A percentile compares a stretch with the other conserved stretches of the same genome.
These are phyloP conservation scores for Candida sakaeoensis DNA, from an alignment of 805 yeast genomes.

Conservation along the genomic window DNA sequence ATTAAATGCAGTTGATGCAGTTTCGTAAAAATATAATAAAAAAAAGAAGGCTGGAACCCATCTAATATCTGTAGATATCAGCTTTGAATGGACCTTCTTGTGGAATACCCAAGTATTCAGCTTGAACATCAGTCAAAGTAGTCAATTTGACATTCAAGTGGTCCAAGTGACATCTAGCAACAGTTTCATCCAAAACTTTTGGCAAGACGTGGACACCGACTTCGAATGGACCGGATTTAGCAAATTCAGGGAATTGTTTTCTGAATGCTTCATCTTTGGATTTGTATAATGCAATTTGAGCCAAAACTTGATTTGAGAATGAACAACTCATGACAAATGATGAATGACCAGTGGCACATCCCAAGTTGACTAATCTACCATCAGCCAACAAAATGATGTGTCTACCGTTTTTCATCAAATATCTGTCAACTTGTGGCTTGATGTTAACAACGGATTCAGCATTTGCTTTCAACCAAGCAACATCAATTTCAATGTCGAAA, in stretches of 20 bases:
- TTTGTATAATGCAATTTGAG: constrained; percentile 97
- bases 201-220: constrained; percentile 95
- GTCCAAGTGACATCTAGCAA: constrained; percentile 92
- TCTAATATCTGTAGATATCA: constrained; percentile 94
- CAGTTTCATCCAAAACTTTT: constrained; percentile 97
- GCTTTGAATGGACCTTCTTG: constrained; percentile 96
- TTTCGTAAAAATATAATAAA: constrained; percentile 3
- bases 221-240: constrained; percentile 86
- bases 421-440: constrained; percentile 99
- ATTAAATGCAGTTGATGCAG: constrained; percentile 46
- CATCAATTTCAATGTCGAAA: constrained; percentile 98
- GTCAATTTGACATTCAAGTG: constrained; percentile 91
- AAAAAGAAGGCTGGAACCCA: not conserved
- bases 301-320: constrained; percentile 98
- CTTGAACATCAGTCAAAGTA: constrained; percentile 70
- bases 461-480: constrained; percentile 96
- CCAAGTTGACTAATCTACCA: constrained; percentile 98
- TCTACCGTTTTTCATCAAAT: constrained; percentile 80
- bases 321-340: constrained; percentile 99
- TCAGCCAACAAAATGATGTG: constrained; percentile 96
- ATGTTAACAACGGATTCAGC: constrained; percentile 93
- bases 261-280: constrained; percentile 79
- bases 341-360: constrained; percentile 99
- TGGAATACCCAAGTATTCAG: constrained; percentile 92
- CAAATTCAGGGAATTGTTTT: constrained; percentile 78